Percentiles rank a stretch among this genome's conserved stretches.
phyloP scores from a whole-genome alignment of 2,329 filamentous ascomycete species.

The Talaromyces sp. region DNA sequence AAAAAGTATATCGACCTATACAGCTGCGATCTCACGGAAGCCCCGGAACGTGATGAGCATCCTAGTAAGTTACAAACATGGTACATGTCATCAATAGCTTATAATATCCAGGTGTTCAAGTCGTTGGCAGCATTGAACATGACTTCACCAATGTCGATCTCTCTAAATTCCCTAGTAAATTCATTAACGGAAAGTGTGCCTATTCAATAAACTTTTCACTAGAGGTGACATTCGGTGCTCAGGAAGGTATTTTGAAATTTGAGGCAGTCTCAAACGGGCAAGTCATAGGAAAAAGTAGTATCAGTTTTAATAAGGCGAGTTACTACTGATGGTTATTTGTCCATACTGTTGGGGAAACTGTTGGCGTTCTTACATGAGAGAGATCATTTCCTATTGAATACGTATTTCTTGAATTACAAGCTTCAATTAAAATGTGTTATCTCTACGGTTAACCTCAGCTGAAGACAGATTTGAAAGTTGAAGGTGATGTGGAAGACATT shows the following conservation, averaged over 20 bases:
- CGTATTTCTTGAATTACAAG: no score
- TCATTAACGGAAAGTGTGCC: background rate
- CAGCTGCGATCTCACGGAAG: background rate
- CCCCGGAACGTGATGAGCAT: background rate
- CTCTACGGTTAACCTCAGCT: no score
- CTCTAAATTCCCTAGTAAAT: background rate
- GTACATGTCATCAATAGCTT: background rate
- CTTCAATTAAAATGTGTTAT: no score
- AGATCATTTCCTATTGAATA: no score
- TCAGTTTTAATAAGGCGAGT: background rate
- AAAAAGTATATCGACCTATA: background rate
- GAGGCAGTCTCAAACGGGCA: background rate
- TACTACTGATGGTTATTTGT: background rate
- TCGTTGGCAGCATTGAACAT: background rate
- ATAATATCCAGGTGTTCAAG: background rate
- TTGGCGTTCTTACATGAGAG: no score
- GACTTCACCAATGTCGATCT: background rate
- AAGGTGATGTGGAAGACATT: no score
- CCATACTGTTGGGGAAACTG: no score
- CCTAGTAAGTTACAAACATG: background rate
- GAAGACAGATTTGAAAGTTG: no score
- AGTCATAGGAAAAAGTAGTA: background rate
- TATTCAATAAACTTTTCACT: background rate
- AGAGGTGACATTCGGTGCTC: background rate
- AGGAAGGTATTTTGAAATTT: conserved; percentile 1